Base-by-base conservation (phyloP, 1,139 yeast genomes). In the Suhomyces ambrosiae region DNA sequence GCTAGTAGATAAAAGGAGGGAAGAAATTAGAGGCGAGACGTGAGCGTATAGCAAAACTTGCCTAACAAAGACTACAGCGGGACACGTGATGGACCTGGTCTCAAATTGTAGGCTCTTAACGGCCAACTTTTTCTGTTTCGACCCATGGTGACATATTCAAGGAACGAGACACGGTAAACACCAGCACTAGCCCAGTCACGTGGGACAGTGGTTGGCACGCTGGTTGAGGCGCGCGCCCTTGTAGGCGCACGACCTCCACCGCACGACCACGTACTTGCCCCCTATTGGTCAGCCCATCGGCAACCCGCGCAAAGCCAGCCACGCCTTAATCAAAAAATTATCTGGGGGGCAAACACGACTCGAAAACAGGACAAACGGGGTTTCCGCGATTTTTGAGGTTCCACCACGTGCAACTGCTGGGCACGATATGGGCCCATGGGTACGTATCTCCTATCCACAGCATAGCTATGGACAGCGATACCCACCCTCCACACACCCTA, bases 351-450 rank as follows among this genome's bases (percentile, higher is more conserved):
- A 24, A 41, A 36, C 23, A 22, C 23, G 31, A 18, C 36, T 23
- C 17, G 37, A 48, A 44, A 47, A 45, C 45, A 48, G 55, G 52
- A 41, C 51, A 45, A 50, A 49, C 46, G 42, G 35, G 30, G 46
- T 42, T 46, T 50, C 55, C 54, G 48, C 49, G 30, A 33, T 37
- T 51, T 51, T 38, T 40, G 31, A 14, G 19, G 8, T 17, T 21
- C 9, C 17, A 22, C 41, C 41, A 34, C 41, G 41, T 38, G 41
- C 41, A 19, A 27, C 18, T 17, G n/a, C n/a, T n/a, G n/a, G n/a
- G n/a, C n/a, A n/a, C n/a, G n/a, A n/a, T n/a, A n/a, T n/a, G n/a
- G n/a, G n/a, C n/a, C n/a, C n/a, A n/a, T n/a, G n/a, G n/a, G n/a
- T n/a, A n/a, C n/a, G n/a, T n/a, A n/a, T n/a, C n/a, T n/a, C n/a